phyloP scores from a whole-genome alignment of 352 stramenopile species.

The Phytophthora hibernalis region DNA sequence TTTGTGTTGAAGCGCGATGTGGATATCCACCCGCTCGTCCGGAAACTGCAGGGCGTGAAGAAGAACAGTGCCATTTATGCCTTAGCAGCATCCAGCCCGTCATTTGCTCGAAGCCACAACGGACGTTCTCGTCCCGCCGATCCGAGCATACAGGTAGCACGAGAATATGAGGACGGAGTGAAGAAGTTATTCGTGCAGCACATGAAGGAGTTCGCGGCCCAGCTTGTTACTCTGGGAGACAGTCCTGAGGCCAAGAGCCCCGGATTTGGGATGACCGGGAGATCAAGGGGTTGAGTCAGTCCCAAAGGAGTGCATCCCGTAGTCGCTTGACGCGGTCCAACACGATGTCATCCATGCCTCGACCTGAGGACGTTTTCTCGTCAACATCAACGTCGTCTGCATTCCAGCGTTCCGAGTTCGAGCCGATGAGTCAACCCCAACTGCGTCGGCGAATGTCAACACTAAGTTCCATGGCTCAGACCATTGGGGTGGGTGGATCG shows the following conservation, averaged over 20 bases:
- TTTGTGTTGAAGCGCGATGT: constrained; percentile 73
- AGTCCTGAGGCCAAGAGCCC: constrained; percentile 1
- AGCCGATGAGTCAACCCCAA: constrained; percentile 24
- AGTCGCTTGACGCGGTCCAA: constrained; percentile 39
- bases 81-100: constrained; percentile 22
- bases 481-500: constrained; percentile 17
- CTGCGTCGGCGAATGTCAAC: constrained; percentile 48
- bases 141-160: constrained; percentile 37
- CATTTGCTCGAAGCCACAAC: constrained; percentile 26
- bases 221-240: constrained; percentile 77
- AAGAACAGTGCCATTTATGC: constrained; percentile 49
- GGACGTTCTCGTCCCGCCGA: constrained; percentile 26
- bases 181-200: constrained; percentile 65
- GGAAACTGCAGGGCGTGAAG: constrained; percentile 68
- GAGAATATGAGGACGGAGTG: constrained; percentile 57
- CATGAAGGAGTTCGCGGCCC: constrained; percentile 57
- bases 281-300: constrained; percentile 19
- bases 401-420: constrained; percentile 16
- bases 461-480: constrained; percentile 46
- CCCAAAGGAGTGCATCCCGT: constrained; percentile 18
- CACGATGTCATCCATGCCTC: constrained; percentile 37
- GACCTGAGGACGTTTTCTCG: constrained; percentile 32
- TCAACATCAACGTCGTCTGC: constrained; percentile 13
- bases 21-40: constrained; percentile 68
- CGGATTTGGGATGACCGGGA: constrained; percentile 10